These are phyloP conservation scores for Carex myosuroides DNA, from an alignment of 176 grass and related monocot genomes.

Conservation along the genomic window DNA sequence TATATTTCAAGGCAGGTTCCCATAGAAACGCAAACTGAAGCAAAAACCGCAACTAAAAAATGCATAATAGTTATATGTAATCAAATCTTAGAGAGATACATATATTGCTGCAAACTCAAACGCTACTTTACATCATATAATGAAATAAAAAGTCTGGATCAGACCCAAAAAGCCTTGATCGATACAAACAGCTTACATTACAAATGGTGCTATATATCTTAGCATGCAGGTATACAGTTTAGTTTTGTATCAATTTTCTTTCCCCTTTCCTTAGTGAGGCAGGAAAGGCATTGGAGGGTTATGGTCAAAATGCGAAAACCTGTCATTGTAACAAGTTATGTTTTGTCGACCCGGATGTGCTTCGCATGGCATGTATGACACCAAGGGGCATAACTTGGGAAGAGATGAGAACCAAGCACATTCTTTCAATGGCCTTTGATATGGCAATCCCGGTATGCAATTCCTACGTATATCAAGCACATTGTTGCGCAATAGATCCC, in stretches of 20 bases:
- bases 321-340: not conserved
- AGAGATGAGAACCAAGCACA: constrained; percentile 44
- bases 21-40: no score
- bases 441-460: constrained; percentile 52
- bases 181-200: not conserved
- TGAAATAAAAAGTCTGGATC: not conserved
- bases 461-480: constrained; percentile 61
- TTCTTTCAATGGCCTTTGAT: constrained; percentile 51
- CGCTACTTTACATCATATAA: not conserved
- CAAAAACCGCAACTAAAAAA: no score
- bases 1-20: no score
- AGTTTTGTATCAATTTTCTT: constrained; percentile 7
- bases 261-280: not conserved
- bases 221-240: no score
- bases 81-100: not conserved
- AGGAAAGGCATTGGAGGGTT: not conserved
- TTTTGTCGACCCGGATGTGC: constrained; percentile 23
- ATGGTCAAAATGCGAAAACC: not conserved
- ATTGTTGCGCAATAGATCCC: constrained; percentile 33
- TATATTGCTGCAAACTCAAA: no score
- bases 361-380: constrained; percentile 55
- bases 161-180: not conserved
- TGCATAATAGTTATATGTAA: no score
- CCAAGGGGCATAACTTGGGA: constrained; percentile 47
- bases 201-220: not conserved